Base-by-base conservation (phyloP, 345 rosid genomes). In the Arabis alpina region DNA sequence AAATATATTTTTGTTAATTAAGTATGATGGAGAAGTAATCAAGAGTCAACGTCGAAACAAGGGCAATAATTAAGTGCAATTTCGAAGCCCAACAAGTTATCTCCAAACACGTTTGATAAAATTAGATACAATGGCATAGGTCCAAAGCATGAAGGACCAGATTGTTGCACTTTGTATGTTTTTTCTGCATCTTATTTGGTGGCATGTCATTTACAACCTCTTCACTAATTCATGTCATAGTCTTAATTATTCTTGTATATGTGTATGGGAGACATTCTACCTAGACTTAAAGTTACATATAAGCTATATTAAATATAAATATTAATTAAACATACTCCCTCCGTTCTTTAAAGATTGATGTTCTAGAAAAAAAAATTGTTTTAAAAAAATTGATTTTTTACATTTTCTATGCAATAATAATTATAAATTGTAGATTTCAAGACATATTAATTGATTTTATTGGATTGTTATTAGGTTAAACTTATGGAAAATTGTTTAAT, bases 61-160 rank as follows among this genome's bases (percentile, higher is more conserved):
- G 1, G 68, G 34, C 40, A 53, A 60, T 34, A 34, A 34, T 34
- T 34, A 37, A 74, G 68, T 67, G 49, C 63, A 74, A 23, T 37
- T 42, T 51, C 36, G 16, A 61, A 74, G 73, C 69, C 25, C 50
- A 74, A 60, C 57, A 60, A 74, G 69, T 67, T 16, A 68, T 16
- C 64, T 60, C 64, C 28, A 74, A 67, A 61, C 68, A 74, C 73
- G 78, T 74, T 44, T 67, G 39, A 44, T 60, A 49, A 25, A 30
- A 50, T 14, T 27, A 15, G 12, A 2, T 48, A 40, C 65, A 73
- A 53, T 67, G 63, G 54, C 43, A 74, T 54, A 42, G 69, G 73
- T 74, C 78, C 73, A 67, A 67, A 61, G 73, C 78, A 67, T 15
- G 37, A 37, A 61, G 63, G 78, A 59, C 77, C 72, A 51, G 16